Evolutionary conservation across 495 filamentous ascomycete genomes (phyloP).

Genomic region (Penicillium salamii): DNA sequence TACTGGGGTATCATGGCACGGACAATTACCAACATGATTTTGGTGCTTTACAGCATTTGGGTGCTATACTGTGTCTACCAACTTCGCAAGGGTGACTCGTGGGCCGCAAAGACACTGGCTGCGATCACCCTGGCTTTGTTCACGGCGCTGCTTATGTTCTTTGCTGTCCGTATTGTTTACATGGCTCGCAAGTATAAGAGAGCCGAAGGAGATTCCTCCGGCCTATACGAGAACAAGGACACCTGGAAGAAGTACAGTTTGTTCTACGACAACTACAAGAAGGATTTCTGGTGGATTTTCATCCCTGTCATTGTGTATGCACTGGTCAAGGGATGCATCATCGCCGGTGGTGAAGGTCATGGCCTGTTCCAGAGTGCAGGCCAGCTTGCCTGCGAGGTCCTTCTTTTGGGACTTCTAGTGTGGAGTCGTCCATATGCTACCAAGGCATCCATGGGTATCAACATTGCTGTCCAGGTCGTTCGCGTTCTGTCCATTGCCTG

Average conservation of each 20-base stretch:
- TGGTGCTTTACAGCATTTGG: slow-evolving; percentile 93
- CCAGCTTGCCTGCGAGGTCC: slow-evolving; percentile 75
- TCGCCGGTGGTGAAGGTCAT: slow-evolving; percentile 84
- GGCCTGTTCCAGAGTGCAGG: slow-evolving; percentile 76
- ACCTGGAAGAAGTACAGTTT: slow-evolving; percentile 94
- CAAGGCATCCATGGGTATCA: slow-evolving; percentile 85
- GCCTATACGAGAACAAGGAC: slow-evolving; percentile 82
- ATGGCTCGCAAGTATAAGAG: slow-evolving; percentile 72
- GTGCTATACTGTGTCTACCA: slow-evolving; percentile 95
- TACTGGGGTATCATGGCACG: slow-evolving; percentile 91
- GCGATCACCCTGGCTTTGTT: slow-evolving; percentile 77
- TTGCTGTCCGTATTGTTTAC: slow-evolving; percentile 76
- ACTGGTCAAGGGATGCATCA: slow-evolving; percentile 83
- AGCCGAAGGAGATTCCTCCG: slow-evolving; percentile 67
- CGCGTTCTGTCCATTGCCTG: slow-evolving; percentile 87
- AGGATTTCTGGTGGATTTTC: slow-evolving; percentile 95
- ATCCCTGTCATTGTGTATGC: slow-evolving; percentile 89
- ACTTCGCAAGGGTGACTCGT: slow-evolving; percentile 90
- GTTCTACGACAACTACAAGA: slow-evolving; percentile 95
- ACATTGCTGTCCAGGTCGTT: slow-evolving; percentile 90
- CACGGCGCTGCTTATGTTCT: slow-evolving; percentile 73
- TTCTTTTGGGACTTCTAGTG: slow-evolving; percentile 67
- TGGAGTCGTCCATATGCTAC: slow-evolving; percentile 86
- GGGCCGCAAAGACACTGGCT: slow-evolving; percentile 86
- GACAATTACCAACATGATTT: slow-evolving; percentile 86